Evolutionary conservation across 345 rosid genomes (phyloP), one percentile per base, ranked within the genome.

Genomic region (Brassica juncea): DNA sequence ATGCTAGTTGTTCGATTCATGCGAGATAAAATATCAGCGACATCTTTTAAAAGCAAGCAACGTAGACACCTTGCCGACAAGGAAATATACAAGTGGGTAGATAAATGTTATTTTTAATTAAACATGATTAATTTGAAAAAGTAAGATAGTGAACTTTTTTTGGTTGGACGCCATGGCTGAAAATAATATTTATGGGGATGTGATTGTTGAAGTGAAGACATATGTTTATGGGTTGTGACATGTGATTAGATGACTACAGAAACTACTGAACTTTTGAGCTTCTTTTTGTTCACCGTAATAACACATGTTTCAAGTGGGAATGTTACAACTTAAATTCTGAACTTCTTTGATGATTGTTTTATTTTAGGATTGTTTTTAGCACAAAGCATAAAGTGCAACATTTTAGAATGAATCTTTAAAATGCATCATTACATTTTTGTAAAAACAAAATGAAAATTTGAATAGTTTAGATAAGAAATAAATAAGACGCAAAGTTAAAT

Each of bases 61-160:
- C 62, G 68, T 52, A 57, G 58, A 79, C 63, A 66, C 82, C 82
- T 58, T 68, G 78, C 73, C 82, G 74, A 79, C 82, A 79, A 32
- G 69, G 69, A 39, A 31, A 66, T 42, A 59, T 73, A 60, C 73
- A 67, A 73, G 73, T 72, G 73, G 72, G 30, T 42, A 58, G 32
- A 44, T 42, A 39, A 63, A 60, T 70, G 23, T 76, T 68, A 10
- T 0, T 10, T 42, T 42, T 42, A 0, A 47, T 15, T 63, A 63
- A 60, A 15, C 16, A 54, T 25, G 64, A 77, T 71, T n/a, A 21
- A 2, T 49, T 54, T 23, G 42, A 62, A 9, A 2, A 62, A 37
- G 10, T 42, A 42, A 27, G 1, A 64, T 27, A 15, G 9, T 69
- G 19, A 23, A 23, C 9, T 37, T 37, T 8, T 37, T 42, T 42